Conservation (phyloP, 108 stramenopile genomes). For the Chaetoceros muelleri region DNA sequence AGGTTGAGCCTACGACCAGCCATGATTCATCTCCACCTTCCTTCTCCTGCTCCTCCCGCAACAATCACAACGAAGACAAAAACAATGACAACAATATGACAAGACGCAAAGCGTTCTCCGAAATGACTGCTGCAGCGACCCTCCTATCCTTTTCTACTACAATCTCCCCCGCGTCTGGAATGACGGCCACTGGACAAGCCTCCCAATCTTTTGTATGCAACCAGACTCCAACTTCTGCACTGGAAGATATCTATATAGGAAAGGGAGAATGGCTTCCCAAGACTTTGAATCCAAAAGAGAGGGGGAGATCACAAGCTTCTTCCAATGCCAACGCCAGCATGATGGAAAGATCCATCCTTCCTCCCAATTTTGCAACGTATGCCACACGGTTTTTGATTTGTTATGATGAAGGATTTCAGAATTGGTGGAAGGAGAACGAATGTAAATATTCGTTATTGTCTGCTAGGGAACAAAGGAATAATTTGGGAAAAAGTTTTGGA, state of each 20-base stretch:
- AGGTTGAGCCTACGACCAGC: no score
- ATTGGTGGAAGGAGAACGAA: constrained; percentile 46
- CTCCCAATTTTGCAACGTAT: constrained; percentile 61
- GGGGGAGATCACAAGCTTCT: constrained; percentile 6
- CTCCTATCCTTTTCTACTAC: constrained; percentile 2
- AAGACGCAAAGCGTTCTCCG: background rate
- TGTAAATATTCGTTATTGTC: constrained; percentile 39
- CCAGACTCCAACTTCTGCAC: no score
- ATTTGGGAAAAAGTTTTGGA: constrained; percentile 44
- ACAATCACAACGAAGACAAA: no score
- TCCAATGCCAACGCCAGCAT: constrained; percentile 2
- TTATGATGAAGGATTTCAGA: constrained; percentile 42
- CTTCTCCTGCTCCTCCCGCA: no score
- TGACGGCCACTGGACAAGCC: no score
- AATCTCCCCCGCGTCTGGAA: constrained; percentile 2
- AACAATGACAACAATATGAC: no score
- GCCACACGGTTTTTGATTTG: constrained; percentile 54
- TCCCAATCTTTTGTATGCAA: no score
- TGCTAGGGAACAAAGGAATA: constrained; percentile 18
- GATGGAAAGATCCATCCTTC: constrained; percentile 17
- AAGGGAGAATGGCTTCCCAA: constrained; percentile 19
- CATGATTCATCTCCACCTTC: no score
- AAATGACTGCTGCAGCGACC: background rate
- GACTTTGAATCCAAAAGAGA: background rate
- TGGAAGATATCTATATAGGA: constrained; percentile 19